These are phyloP conservation scores for Cynanchum wilfordii DNA, from an alignment of 257 asterid species.

Conservation along the genomic window DNA sequence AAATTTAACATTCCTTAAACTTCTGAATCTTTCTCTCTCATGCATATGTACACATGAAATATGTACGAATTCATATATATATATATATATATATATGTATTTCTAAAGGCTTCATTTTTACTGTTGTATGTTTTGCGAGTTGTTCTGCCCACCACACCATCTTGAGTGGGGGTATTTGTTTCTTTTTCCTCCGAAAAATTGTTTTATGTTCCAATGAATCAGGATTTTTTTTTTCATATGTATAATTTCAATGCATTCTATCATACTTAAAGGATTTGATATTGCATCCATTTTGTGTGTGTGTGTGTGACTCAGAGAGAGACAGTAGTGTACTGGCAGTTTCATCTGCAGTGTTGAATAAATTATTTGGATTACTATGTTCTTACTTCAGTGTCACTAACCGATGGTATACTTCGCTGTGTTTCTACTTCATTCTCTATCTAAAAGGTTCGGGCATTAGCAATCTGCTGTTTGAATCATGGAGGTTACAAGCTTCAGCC, in stretches of 20 bases:
- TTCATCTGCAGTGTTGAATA: neutral
- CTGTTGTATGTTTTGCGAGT: neutral
- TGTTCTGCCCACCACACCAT: neutral
- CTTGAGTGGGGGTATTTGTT: neutral
- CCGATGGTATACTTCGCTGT: neutral
- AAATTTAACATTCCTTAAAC: no score
- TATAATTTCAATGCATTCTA: neutral
- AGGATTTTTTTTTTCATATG: neutral
- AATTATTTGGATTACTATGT: neutral
- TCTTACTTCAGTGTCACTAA: neutral
- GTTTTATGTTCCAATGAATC: neutral
- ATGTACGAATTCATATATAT: neutral
- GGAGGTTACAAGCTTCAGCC: conserved; percentile 94
- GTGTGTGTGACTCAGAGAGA: no score
- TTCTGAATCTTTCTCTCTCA: neutral
- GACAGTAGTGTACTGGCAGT: neutral
- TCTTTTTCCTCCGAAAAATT: neutral
- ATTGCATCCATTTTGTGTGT: neutral
- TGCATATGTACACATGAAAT: neutral
- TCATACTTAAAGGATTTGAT: neutral
- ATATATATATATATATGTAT: no score
- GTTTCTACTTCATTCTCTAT: neutral
- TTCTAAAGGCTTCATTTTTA: neutral
- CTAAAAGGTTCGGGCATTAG: conserved; percentile 63
- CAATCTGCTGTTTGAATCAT: conserved; percentile 57